These are phyloP conservation scores for Aspergillus campestris DNA, from an alignment of 495 filamentous ascomycete genomes.

Conservation along the genomic window DNA sequence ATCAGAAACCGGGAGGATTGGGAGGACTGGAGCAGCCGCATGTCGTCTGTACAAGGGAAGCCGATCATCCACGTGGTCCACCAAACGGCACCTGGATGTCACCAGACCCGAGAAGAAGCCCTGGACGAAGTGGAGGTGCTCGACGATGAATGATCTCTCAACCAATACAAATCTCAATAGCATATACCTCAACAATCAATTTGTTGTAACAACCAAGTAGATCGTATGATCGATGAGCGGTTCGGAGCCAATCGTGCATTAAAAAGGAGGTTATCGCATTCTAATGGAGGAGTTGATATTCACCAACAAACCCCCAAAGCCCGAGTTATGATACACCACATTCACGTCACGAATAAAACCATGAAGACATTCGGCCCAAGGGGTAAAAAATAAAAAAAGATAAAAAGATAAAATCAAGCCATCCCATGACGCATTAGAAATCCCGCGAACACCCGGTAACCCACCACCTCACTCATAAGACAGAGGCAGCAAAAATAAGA, in stretches of 20 bases:
- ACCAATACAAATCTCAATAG: not conserved
- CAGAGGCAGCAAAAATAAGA: conserved; percentile 42
- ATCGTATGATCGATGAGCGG: conserved; percentile 30
- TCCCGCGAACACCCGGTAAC: conserved; percentile 59
- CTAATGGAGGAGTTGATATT: conserved; percentile 30
- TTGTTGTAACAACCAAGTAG: conserved; percentile 2
- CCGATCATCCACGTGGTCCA: conserved; percentile 69
- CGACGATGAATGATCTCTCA: conserved; percentile 43
- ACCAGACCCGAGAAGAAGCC: conserved; percentile 55
- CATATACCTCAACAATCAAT: not conserved
- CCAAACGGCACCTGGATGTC: conserved; percentile 52
- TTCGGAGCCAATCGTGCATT: conserved; percentile 21
- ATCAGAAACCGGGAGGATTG: conserved; percentile 79
- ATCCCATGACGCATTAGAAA: conserved; percentile 88
- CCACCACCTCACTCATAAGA: conserved; percentile 55
- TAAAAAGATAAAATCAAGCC: conserved; percentile 48
- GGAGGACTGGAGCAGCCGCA: conserved; percentile 63
- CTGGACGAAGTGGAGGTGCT: conserved; percentile 86
- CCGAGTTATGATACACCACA: conserved; percentile 71
- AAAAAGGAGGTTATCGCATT: conserved; percentile 24
- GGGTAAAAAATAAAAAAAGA: conserved; percentile 32
- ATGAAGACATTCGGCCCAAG: conserved; percentile 67
- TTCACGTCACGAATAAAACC: conserved; percentile 60
- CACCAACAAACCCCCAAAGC: conserved; percentile 31
- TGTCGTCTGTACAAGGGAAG: conserved; percentile 66